Evolutionary conservation across 495 filamentous ascomycete species (phyloP).

Genomic region (Penicillium steckii): DNA sequence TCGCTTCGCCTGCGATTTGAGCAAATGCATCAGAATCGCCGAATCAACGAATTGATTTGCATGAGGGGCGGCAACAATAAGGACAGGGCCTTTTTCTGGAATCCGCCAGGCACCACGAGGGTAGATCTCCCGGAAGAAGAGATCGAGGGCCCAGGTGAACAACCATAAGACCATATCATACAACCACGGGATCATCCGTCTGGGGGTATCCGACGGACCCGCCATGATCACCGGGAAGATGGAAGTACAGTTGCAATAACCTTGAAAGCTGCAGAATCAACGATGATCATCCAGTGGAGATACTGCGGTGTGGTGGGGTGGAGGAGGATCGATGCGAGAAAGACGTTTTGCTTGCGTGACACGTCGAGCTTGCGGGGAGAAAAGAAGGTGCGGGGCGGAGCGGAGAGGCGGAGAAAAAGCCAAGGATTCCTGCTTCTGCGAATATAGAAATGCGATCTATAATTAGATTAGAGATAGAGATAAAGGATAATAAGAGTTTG

Average conservation of each 20-base stretch:
- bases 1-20: conserved; percentile 78
- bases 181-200: conserved; percentile 59
- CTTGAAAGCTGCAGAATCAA: background rate
- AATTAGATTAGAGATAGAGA: too few species aligned
- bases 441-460: too few species aligned
- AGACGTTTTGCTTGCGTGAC: background rate
- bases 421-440: too few species aligned
- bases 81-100: conserved; percentile 76
- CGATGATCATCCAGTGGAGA: background rate
- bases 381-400: background rate
- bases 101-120: conserved; percentile 91
- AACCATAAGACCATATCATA: conserved; percentile 81
- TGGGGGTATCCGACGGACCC: conserved; percentile 10
- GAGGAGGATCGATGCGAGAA: background rate
- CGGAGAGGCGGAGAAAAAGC: background rate
- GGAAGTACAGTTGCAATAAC: too few species aligned
- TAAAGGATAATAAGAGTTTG: too few species aligned
- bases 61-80: conserved; percentile 96
- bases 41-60: conserved; percentile 98
- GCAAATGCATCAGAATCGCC: conserved; percentile 82
- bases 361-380: background rate
- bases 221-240: conserved; percentile 19
- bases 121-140: conserved; percentile 97
- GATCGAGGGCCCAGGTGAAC: conserved; percentile 78
- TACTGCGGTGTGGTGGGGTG: background rate